Evolutionary conservation across 2,329 filamentous ascomycete genomes (phyloP).

Genomic region (Calonectria montana): DNA sequence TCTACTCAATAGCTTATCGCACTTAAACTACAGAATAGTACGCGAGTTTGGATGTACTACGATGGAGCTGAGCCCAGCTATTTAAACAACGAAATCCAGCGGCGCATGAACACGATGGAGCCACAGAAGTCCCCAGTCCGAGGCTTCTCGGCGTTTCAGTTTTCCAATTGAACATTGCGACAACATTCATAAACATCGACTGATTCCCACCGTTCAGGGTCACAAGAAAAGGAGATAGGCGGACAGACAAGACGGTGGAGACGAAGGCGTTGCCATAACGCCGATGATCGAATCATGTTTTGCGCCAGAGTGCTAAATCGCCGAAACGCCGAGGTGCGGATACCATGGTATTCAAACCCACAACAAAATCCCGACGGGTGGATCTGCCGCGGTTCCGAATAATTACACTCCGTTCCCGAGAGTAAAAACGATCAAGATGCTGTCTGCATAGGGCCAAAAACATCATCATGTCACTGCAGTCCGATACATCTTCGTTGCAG

Average conservation of each 20-base stretch:
- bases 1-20: not conserved
- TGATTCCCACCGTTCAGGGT: not conserved
- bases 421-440: not conserved
- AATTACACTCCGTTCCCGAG: not conserved
- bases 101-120: not conserved
- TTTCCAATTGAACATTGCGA: not conserved
- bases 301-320: not conserved
- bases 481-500: not conserved
- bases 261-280: not conserved
- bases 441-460: not conserved
- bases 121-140: not conserved
- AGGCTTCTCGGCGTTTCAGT: slow-evolving; percentile 7
- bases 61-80: not conserved
- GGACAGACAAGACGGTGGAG: not conserved
- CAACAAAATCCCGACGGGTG: slow-evolving; percentile 2
- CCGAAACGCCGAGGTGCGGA: slow-evolving; percentile 14
- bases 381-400: not conserved
- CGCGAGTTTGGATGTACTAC: not conserved
- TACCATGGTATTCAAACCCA: not conserved
- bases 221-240: not conserved
- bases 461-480: not conserved
- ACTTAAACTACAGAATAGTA: slow-evolving; percentile 6
- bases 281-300: slow-evolving; percentile 2
- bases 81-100: not conserved
- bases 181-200: not conserved